Base-by-base conservation (phyloP, 2,329 filamentous ascomycete genomes). In the Colletotrichum sp. region DNA sequence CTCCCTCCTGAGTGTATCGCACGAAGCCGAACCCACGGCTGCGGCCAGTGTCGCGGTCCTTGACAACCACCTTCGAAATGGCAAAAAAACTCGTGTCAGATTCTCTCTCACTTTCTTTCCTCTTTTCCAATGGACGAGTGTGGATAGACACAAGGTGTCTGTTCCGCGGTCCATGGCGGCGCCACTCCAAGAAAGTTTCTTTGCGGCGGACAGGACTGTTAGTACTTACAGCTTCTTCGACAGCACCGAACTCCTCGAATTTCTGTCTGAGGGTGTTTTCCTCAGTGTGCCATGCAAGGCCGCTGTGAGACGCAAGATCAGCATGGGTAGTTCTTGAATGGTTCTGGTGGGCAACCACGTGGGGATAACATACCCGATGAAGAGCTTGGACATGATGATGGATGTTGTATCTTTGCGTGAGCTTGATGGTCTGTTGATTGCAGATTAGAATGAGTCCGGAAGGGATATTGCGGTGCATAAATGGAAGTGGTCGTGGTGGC, bases 21-120 rank as follows among this genome's bases (percentile, higher is more conserved):
- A 99, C 96, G 85, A 98, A 98, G 63, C 97, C 97, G 85, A 98
- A 99, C 76, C 97, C 97, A 85, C 97, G 95, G 90, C 96, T 98
- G 85, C 96, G 95, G 81, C 95, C 95, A 82, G 96, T 98, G 84
- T 98, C 96, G 82, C 96, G 95, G 86, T 99, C 96, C 89, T 98
- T 98, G 81, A 98, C 96, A 79, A 99, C 96, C 77, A 98, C 95
- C 96, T 98, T 82, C 26, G 76, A 68, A 66, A 56, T 26, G 63
- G 71, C 12, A 61, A 36, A 59, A 59, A 64, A 73, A 65, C 72
- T 62, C 72, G 75, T 43, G 76, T 79, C 71, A 81, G 77, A 79
- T 73, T 65, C 69, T 30, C 55, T 63, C 43, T 55, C 64, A 24
- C 52, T 56, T 18, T 26, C 59, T 36, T 13, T 55, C 10, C 14